Conservation (phyloP, 768 basidiomycete species). For the Amanita fuliginea region DNA sequence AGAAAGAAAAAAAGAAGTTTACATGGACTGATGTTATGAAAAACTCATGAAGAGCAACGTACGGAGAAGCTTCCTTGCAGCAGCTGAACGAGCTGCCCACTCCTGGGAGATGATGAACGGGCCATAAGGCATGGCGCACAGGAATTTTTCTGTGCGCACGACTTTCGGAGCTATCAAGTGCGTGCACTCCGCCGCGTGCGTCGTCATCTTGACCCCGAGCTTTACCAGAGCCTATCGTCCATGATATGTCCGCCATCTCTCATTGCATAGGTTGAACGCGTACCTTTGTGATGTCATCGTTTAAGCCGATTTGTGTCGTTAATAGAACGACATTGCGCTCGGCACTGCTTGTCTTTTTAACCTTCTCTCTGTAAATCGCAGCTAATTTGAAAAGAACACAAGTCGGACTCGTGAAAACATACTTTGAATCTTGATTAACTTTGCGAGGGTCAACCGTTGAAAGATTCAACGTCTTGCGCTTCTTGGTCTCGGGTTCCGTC, state of each 20-base stretch:
- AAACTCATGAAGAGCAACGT: slow-evolving; percentile 16
- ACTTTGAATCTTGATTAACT: slow-evolving; percentile 2
- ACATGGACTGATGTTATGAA: neutral
- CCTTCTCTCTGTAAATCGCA: neutral
- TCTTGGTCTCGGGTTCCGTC: slow-evolving; percentile 3
- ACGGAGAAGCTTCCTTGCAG: slow-evolving; percentile 53
- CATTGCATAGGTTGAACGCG: slow-evolving; percentile 8
- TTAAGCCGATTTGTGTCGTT: slow-evolving; percentile 55
- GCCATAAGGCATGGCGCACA: slow-evolving; percentile 58
- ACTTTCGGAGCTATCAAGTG: slow-evolving; percentile 64
- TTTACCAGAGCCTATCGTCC: slow-evolving; percentile 40
- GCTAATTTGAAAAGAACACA: neutral
- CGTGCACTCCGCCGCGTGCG: slow-evolving; percentile 58
- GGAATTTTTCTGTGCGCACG: slow-evolving; percentile 81
- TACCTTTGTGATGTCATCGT: slow-evolving; percentile 51
- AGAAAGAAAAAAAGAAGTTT: neutral
- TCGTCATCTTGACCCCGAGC: slow-evolving; percentile 57
- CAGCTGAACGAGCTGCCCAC: slow-evolving; percentile 59
- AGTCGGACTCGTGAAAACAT: neutral
- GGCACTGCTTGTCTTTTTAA: neutral
- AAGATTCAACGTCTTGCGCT: slow-evolving; percentile 7
- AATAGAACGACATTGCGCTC: slow-evolving; percentile 35
- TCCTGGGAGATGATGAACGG: slow-evolving; percentile 52
- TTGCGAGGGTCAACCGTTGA: slow-evolving; percentile 5
- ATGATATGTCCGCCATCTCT: neutral